Conservation (phyloP, 345 rosid species). For the Eucalyptus pumila region DNA sequence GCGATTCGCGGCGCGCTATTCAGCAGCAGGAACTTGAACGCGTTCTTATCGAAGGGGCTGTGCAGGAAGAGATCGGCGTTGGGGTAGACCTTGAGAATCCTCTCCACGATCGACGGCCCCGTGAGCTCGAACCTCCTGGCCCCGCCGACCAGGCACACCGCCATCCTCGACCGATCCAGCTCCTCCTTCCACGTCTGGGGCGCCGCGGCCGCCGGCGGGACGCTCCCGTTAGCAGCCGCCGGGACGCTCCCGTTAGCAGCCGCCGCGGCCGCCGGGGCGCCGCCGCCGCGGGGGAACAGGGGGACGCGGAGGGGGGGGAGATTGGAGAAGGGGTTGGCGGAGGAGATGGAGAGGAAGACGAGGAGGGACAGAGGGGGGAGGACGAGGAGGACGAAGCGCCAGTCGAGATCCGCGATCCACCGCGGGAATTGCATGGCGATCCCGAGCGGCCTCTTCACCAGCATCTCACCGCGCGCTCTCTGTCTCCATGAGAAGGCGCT, state of each 20-base stretch:
- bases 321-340: neutral
- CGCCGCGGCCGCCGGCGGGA: neutral
- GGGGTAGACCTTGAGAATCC: constrained; percentile 52
- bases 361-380: neutral
- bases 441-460: neutral
- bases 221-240: neutral
- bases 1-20: constrained; percentile 55
- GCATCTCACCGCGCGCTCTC: neutral
- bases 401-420: neutral
- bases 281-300: neutral
- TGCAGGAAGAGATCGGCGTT: constrained; percentile 82
- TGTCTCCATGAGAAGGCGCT: neutral
- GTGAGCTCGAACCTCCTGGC: constrained; percentile 94
- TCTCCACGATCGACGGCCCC: constrained; percentile 77
- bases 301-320: neutral
- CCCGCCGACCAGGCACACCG: constrained; percentile 91
- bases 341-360: neutral
- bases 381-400: neutral
- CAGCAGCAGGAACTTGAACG: constrained; percentile 60
- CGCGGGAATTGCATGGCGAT: neutral
- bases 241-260: neutral
- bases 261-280: neutral
- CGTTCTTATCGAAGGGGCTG: constrained; percentile 49
- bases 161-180: constrained; percentile 40
- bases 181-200: neutral